Evolutionary conservation across 139 green algal species (phyloP).

Genomic region (Chlamydomonas sp.): DNA sequence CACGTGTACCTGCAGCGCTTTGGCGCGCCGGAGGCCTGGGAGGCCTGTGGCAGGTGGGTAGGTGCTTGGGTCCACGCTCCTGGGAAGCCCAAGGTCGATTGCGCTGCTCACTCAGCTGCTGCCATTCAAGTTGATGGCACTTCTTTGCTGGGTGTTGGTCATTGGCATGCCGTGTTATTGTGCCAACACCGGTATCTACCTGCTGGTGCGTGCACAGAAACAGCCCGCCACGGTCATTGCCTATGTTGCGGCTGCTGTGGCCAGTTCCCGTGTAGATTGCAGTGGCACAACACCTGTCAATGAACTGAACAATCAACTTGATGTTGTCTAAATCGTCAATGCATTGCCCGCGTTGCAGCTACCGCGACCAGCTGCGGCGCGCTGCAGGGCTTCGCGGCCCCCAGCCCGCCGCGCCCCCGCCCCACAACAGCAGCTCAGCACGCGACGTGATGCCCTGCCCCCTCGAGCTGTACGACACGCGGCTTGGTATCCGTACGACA

Average conservation of each 20-base stretch:
- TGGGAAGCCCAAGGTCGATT: too few relatives aligned
- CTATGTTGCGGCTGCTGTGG: too few relatives aligned
- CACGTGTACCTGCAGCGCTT: not conserved
- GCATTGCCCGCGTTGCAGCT: too few relatives aligned
- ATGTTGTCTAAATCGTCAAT: too few relatives aligned
- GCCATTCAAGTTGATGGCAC: not conserved
- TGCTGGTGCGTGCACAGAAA: too few relatives aligned
- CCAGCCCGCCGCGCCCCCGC: not conserved
- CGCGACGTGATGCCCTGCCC: not conserved
- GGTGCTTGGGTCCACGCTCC: not conserved
- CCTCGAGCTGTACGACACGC: constrained; percentile 2
- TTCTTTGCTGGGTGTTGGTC: too few relatives aligned
- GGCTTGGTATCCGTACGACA: constrained; percentile 7
- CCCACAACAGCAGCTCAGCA: not conserved
- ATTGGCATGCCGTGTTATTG: too few relatives aligned
- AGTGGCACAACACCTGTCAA: too few relatives aligned
- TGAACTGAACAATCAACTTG: too few relatives aligned
- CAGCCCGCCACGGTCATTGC: too few relatives aligned
- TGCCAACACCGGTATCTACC: too few relatives aligned
- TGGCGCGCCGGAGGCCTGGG: not conserved
- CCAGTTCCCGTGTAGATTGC: too few relatives aligned
- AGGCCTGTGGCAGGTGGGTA: constrained; percentile 1
- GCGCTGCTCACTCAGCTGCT: not conserved
- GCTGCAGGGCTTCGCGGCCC: not conserved
- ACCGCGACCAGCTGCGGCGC: constrained; percentile 1